Base-by-base conservation (phyloP, 2,329 filamentous ascomycete genomes). In the Venturia carpophila region DNA sequence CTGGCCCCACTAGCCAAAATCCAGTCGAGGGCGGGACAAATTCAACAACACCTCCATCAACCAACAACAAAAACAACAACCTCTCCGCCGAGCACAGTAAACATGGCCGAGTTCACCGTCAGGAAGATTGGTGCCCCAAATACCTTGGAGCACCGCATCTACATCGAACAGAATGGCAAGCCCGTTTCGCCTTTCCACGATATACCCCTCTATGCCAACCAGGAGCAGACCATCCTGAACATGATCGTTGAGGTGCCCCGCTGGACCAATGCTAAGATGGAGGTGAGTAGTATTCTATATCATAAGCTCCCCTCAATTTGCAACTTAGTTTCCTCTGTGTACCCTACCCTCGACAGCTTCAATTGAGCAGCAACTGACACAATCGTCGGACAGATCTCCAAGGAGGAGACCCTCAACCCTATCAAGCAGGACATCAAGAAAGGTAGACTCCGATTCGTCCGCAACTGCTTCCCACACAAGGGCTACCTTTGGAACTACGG, bases 391-490 rank as follows among this genome's bases (percentile, higher is more conserved):
- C 75, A 97, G 92, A 97, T 97, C 84, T 96, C 90, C 84, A 97
- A 97, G 85, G 92, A 97, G 76, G 94, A 99, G 80, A 85, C 90
- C 75, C 88, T 97, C 78, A 97, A 97, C 85, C 93, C 93, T 77
- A 96, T 97, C 84, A 97, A 97, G 88, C 94, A 99, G 84, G 94
- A 99, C 79, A 86, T 87, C 79, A 97, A 99, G 90, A 97, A 99
- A 86, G 94, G 93, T 86, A 97, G 97, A 87, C 92, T 97, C 74
- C 91, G 94, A 76, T 99, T 89, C 78, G 94, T 99, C 78, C 92
- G 94, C 82, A 99, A 99, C 89, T 99, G 94, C 88, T 99, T 99
- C 87, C 94, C 94, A 73, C 94, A 99, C 89, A 97, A 99, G 87
- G 94, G 94, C 71, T 99, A 99, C 82, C 91, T 99, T 73, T 99